These are phyloP conservation scores for Xylaria digitata DNA, from an alignment of 2,329 filamentous ascomycete species.

Conservation along the genomic window DNA sequence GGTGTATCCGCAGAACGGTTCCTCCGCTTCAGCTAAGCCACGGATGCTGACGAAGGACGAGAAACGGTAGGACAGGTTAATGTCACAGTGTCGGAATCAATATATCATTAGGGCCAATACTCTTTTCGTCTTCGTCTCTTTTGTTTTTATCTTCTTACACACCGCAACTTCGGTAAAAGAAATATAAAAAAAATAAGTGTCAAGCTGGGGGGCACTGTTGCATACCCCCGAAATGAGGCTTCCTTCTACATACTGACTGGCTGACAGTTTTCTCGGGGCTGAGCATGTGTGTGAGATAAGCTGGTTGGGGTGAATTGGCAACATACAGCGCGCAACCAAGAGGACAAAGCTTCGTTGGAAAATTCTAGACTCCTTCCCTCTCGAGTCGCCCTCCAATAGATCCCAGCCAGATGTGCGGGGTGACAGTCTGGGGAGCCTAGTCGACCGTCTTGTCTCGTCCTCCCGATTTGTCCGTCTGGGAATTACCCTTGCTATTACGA, in stretches of 20 bases:
- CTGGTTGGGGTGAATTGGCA: conserved; percentile 13
- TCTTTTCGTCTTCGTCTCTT: not conserved
- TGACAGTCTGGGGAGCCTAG: conserved; percentile 37
- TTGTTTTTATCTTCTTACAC: conserved; percentile 7
- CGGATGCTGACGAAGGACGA: conserved; percentile 27
- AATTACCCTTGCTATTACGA: conserved; percentile 28
- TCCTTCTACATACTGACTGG: conserved; percentile 27
- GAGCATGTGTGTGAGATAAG: conserved; percentile 20
- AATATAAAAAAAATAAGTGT: not conserved
- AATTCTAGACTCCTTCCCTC: conserved; percentile 40
- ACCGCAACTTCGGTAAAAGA: conserved; percentile 34
- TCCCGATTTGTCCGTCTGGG: conserved; percentile 38
- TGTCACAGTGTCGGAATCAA: conserved; percentile 11
- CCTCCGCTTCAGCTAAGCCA: conserved; percentile 34
- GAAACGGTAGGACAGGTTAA: conserved; percentile 21
- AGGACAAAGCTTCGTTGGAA: conserved; percentile 29
- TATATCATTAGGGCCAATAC: conserved; percentile 15
- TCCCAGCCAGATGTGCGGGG: conserved; percentile 34
- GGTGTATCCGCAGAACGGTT: conserved; percentile 32
- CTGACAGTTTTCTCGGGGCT: conserved; percentile 28
- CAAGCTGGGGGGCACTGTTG: conserved; percentile 6
- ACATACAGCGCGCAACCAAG: conserved; percentile 1
- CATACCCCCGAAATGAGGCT: conserved; percentile 29
- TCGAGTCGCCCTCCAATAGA: conserved; percentile 21
- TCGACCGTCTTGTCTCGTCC: conserved; percentile 27